Evolutionary conservation across 2,329 filamentous ascomycete genomes (phyloP), one percentile per base, ranked within the genome.

Genomic region (Fonsecaea pugnacius): DNA sequence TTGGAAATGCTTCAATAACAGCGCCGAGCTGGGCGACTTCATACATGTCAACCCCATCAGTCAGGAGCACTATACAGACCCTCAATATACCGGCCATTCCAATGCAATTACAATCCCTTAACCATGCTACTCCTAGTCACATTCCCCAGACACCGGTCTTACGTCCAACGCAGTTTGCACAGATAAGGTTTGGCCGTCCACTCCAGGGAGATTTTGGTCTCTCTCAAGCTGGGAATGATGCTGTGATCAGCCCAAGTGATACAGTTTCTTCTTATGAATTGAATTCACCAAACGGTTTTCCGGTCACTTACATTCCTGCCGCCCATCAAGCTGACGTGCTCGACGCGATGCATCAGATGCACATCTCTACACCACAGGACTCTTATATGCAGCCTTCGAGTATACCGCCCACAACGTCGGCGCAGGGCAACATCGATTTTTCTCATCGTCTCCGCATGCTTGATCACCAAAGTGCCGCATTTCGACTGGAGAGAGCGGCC

Each of bases 191-290:
- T 1, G 32, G 35, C 8, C 24, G 32, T 9, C 9, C 38, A 14
- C 14, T 12, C 12, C 30, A 48, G 40, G 16, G 21, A 8, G 10
- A 10, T 6, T 30, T 4, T 4, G 27, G 32, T 18, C 16, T 50
- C n/a, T 12, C 21, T 48, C 21, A 24, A 14, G 43, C 21, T 48
- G 21, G 43, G 4, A 30, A 14, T 12, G 55, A 21, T 3, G 14
- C 32, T 12, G 55, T 32, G 27, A 52, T 60, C 14, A 67, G 59
- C 32, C 62, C 62, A 14, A 60, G 55, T 4, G 56, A 65, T 32
- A 63, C 62, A 2, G 30, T 67, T 4, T 67, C 62, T 24, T 33
- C 55, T 4, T 67, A 55, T 46, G 50, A 54, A 48, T 30, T 67
- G 27, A 61, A 30, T n/a, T 21, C 38, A 8, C 55, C 40, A 1